phyloP scores from a whole-genome alignment of 2,329 filamentous ascomycete species.

The Trichoderma cornu-damae region DNA sequence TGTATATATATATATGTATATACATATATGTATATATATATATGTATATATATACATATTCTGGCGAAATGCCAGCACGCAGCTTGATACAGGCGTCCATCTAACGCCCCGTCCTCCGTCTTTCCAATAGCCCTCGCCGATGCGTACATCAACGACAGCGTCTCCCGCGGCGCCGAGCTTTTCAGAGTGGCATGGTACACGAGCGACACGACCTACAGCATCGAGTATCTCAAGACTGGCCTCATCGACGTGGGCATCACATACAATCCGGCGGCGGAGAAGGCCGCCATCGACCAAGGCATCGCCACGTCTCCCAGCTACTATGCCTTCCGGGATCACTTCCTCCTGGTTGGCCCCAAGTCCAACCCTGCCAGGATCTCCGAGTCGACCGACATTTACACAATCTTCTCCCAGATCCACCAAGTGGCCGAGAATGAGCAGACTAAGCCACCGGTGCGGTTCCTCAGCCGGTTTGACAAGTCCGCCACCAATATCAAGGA shows the following conservation, averaged over 20 bases:
- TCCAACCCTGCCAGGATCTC: conserved; percentile 34
- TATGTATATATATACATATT: no score
- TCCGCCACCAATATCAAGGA: conserved; percentile 48
- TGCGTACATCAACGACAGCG: conserved; percentile 26
- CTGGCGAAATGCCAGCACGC: no score
- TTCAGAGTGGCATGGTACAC: conserved; percentile 43
- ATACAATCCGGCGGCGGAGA: conserved; percentile 39
- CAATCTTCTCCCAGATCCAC: conserved; percentile 34
- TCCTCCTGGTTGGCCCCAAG: conserved; percentile 38
- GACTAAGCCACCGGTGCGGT: conserved; percentile 35
- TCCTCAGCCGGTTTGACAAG: conserved; percentile 44
- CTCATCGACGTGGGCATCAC: conserved; percentile 43
- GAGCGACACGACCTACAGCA: conserved; percentile 42
- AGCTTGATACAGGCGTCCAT: no score
- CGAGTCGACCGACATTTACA: conserved; percentile 27
- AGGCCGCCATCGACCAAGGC: conserved; percentile 39
- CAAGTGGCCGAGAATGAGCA: conserved; percentile 31
- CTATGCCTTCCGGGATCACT: conserved; percentile 45
- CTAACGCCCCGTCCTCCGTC: background rate
- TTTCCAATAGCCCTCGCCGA: conserved; percentile 24
- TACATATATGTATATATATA: no score
- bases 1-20: no score
- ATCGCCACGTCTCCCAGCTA: conserved; percentile 30
- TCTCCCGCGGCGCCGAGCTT: conserved; percentile 22
- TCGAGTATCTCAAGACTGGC: conserved; percentile 38